Conservation (phyloP, 768 basidiomycete genomes). For the Sporobolomyces phaffii region DNA sequence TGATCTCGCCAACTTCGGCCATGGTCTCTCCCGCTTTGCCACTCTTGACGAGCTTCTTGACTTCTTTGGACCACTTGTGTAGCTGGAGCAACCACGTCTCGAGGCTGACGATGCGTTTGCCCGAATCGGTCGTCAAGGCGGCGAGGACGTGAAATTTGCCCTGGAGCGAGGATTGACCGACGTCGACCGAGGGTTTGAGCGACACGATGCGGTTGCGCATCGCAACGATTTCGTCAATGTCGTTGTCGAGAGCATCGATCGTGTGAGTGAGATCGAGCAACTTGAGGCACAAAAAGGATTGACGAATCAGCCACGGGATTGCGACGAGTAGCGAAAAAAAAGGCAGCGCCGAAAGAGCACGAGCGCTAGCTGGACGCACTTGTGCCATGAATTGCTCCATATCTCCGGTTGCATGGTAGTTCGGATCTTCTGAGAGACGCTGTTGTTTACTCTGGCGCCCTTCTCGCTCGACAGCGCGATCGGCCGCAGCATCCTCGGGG, state of each 20-base stretch:
- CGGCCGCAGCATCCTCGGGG: slow-evolving; percentile 8
- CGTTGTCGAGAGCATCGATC: slow-evolving; percentile 35
- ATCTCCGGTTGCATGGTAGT: background rate
- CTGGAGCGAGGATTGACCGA: slow-evolving; percentile 23
- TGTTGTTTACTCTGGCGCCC: slow-evolving; percentile 22
- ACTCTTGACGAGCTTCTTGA: slow-evolving; percentile 16
- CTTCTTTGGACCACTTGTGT: slow-evolving; percentile 13
- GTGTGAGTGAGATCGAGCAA: slow-evolving; percentile 35
- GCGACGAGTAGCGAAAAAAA: too few relatives aligned
- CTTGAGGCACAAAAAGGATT: too few relatives aligned
- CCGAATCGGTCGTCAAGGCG: slow-evolving; percentile 29
- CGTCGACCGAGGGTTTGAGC: slow-evolving; percentile 19
- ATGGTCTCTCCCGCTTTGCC: slow-evolving; percentile 11
- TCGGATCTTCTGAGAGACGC: background rate
- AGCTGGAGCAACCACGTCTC: slow-evolving; percentile 26
- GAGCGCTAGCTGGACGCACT: too few relatives aligned
- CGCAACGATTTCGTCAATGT: slow-evolving; percentile 29
- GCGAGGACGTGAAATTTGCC: slow-evolving; percentile 23
- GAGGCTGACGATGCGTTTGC: slow-evolving; percentile 22
- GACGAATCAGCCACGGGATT: too few relatives aligned
- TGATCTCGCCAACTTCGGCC: slow-evolving; percentile 34
- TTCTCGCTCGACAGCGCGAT: slow-evolving; percentile 3
- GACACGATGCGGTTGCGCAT: slow-evolving; percentile 20
- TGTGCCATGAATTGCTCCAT: slow-evolving; percentile 28
- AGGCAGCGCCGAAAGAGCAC: background rate